Evolutionary conservation across 225 moss, liverwort and hornwort genomes (phyloP), one percentile per base, ranked within the genome.

Genomic region (Neckera pumila): DNA sequence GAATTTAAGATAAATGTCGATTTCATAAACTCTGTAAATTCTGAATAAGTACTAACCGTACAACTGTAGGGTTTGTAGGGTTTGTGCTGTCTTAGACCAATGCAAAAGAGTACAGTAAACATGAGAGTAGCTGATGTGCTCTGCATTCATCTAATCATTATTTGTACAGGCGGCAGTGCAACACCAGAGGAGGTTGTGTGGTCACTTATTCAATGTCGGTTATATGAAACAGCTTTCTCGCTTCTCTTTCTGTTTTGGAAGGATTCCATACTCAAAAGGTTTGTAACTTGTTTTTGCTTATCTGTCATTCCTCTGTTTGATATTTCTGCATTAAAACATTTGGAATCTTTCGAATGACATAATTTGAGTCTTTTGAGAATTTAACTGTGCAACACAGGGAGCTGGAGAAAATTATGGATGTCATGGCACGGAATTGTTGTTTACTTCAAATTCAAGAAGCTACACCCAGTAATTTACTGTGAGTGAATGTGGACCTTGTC

Each of bases 211-310:
- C 96, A 99, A 89, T 94, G 96, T 86, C 93, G 95, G 62, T 88
- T 96, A 23, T 95, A 97, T 77, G 96, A 97, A 80, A 95, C 95
- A 90, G 98, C 96, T 21, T 99, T 99, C 86, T 96, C 97, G 42
- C 89, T 99, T 31, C 96, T 99, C 85, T 99, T 99, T 84, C 91
- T 99, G 81, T 99, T 96, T 89, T 99, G 98, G 98, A 99, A 97
- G 87, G 96, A 96, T 86, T 96, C 99, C 42, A 86, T 93, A 38
- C 94, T 96, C 30, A 94, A 95, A 85, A 95, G 91, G 95, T 95
- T 80, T 79, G 88, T 86, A 56, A 45, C 42, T 62, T 57, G 30
- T 76, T 84, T 69, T 58, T 53, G 66, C 83, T 70, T 10, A 26
- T 91, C 71, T 82, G 54, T 53, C 75, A 30, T 71, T 90, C 77